A percentile compares a stretch with the other conserved stretches of the same genome.
These are phyloP conservation scores for Exophiala calicioides DNA, from an alignment of 2,329 filamentous ascomycete species.

Conservation along the genomic window DNA sequence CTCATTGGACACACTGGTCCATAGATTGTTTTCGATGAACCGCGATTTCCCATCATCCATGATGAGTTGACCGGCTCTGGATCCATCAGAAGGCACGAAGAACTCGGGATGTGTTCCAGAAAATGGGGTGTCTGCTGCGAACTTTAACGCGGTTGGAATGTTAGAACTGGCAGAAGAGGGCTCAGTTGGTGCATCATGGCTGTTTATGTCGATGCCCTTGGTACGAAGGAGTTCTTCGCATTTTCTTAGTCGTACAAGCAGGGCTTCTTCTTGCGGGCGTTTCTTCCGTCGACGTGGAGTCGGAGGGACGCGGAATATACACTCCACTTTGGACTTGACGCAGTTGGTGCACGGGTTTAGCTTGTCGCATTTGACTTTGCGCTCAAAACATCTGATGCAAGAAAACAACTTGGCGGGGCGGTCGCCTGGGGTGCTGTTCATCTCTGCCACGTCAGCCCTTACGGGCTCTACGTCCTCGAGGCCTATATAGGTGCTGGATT, in stretches of 20 bases:
- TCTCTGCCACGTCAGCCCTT: neutral
- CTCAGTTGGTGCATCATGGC: neutral
- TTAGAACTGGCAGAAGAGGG: neutral
- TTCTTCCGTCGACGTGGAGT: slow-evolving; percentile 33
- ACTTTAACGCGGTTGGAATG: neutral
- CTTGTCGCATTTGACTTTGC: slow-evolving; percentile 46
- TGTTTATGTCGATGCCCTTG: slow-evolving; percentile 28
- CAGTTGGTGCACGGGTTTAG: slow-evolving; percentile 49
- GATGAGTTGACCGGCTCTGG: slow-evolving; percentile 21
- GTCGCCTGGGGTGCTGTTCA: slow-evolving; percentile 5
- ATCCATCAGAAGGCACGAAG: slow-evolving; percentile 2
- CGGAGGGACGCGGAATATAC: slow-evolving; percentile 37
- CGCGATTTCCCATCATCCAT: slow-evolving; percentile 26
- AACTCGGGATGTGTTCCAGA: neutral
- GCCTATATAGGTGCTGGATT: neutral
- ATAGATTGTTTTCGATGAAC: slow-evolving; percentile 32
- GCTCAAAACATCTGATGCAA: slow-evolving; percentile 34
- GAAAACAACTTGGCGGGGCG: slow-evolving; percentile 26
- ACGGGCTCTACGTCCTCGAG: too few species aligned
- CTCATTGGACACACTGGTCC: slow-evolving; percentile 30
- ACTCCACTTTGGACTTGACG: slow-evolving; percentile 40
- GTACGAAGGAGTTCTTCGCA: slow-evolving; percentile 29
- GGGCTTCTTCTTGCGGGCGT: slow-evolving; percentile 28
- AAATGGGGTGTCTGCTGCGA: slow-evolving; percentile 4
- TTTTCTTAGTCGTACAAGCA: slow-evolving; percentile 28